Conservation (phyloP, 257 asterid species). For the Mitragyna speciosa region DNA sequence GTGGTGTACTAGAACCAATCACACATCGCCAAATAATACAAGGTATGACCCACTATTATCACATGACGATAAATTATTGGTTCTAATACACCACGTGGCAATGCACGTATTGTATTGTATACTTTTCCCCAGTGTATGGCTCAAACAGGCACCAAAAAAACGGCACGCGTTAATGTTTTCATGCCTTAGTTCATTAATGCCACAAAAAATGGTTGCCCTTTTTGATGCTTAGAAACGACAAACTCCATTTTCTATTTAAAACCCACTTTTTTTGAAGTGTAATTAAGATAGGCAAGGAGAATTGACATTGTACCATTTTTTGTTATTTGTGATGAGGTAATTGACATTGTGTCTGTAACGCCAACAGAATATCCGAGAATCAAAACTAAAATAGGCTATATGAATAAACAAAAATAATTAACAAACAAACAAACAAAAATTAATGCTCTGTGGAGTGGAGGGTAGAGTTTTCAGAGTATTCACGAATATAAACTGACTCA, state of each 20-base stretch:
- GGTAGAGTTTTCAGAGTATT: neutral
- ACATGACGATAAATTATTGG: no score
- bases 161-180: no score
- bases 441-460: neutral
- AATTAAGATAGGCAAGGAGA: neutral
- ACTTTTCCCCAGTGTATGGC: no score
- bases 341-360: neutral
- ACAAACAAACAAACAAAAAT: conserved; percentile 6
- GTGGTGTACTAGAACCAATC: no score
- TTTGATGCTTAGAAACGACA: neutral
- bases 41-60: no score
- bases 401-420: neutral
- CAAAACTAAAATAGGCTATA: neutral
- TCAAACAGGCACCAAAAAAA: no score
- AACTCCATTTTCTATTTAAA: neutral
- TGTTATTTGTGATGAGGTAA: neutral
- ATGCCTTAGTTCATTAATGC: neutral
- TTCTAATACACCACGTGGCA: no score
- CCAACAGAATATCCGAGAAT: neutral
- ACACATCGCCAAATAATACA: no score
- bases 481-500: neutral
- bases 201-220: neutral
- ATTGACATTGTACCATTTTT: neutral
- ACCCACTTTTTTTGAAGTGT: neutral
- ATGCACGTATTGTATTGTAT: no score